Percentiles rank a stretch among this genome's conserved stretches.
Evolutionary conservation across 768 basidiomycete species (phyloP).

Genomic region (Suillus occidentalis): DNA sequence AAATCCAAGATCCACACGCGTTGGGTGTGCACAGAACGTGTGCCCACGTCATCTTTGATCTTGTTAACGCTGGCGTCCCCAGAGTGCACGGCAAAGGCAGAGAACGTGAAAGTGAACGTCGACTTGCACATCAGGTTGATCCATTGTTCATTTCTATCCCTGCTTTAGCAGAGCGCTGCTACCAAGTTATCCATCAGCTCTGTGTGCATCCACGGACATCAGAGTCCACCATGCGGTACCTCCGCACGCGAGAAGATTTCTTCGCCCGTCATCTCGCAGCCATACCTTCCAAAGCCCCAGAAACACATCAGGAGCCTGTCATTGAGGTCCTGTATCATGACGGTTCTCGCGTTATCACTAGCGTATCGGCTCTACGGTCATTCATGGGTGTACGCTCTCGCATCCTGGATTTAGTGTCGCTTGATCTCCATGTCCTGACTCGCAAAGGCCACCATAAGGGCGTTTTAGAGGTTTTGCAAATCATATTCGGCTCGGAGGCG

Average conservation of each 20-base stretch:
- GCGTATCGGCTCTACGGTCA: constrained; percentile 64
- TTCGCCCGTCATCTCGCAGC: constrained; percentile 82
- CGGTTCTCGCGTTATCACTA: constrained; percentile 66
- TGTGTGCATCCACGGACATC: constrained; percentile 87
- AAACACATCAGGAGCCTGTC: constrained; percentile 45
- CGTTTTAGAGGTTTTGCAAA: constrained; percentile 72
- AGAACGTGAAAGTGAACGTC: constrained; percentile 33
- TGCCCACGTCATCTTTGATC: constrained; percentile 77
- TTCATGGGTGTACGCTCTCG: constrained; percentile 84
- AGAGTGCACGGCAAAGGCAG: constrained; percentile 47
- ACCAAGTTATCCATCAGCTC: constrained; percentile 80
- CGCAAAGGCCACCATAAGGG: constrained; percentile 74
- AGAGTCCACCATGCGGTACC: constrained; percentile 77
- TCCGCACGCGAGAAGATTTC: constrained; percentile 87
- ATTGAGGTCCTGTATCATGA: constrained; percentile 68
- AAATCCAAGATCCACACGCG: constrained; percentile 78
- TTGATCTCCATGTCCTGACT: constrained; percentile 86
- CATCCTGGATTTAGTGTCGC: constrained; percentile 80
- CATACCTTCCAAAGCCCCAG: constrained; percentile 66
- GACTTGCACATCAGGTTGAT: constrained; percentile 29
- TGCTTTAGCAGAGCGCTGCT: constrained; percentile 80
- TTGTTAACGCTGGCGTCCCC: constrained; percentile 73
- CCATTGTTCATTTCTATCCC: constrained; percentile 70
- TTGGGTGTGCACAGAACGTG: constrained; percentile 68
- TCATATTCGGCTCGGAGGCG: constrained; percentile 72